A percentile compares a stretch with the other conserved stretches of the same genome.
Evolutionary conservation across 1,139 yeast species (phyloP).

Genomic region (Taiozyma onychis): DNA sequence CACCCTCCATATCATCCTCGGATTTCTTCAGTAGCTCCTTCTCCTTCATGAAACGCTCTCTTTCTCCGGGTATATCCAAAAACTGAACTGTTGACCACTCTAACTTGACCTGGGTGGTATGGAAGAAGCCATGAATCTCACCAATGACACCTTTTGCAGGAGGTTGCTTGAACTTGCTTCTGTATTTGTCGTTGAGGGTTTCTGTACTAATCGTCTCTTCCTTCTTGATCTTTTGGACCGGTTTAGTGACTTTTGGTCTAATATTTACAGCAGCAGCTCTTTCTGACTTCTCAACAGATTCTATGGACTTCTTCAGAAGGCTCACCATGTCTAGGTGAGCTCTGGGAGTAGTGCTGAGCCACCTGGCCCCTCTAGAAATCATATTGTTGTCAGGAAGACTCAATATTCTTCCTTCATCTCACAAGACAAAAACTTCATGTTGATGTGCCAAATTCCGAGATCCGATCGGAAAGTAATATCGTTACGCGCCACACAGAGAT

Average conservation of each 20-base stretch:
- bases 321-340: constrained; percentile 3
- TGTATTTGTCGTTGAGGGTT: constrained; percentile 13
- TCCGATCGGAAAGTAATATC: not conserved
- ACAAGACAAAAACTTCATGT: not conserved
- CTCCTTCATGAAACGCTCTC: constrained; percentile 30
- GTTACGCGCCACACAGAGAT: not conserved
- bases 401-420: not conserved
- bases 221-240: not conserved
- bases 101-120: constrained; percentile 36
- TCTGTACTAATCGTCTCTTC: constrained; percentile 1
- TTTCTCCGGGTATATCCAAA: constrained; percentile 54
- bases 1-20: constrained; percentile 10
- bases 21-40: constrained; percentile 15
- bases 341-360: not conserved
- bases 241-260: not conserved
- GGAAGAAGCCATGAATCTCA: constrained; percentile 36
- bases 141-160: constrained; percentile 34
- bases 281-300: constrained; percentile 2
- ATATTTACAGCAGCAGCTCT: not conserved
- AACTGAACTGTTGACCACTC: constrained; percentile 59
- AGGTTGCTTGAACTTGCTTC: constrained; percentile 18
- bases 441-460: not conserved
- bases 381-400: not conserved
- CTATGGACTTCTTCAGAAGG: constrained; percentile 5
- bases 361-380: not conserved